Percentiles rank a stretch among this genome's conserved stretches.
Conservation (phyloP, 2,329 filamentous ascomycete species). For the Nectriaceae sp. region DNA sequence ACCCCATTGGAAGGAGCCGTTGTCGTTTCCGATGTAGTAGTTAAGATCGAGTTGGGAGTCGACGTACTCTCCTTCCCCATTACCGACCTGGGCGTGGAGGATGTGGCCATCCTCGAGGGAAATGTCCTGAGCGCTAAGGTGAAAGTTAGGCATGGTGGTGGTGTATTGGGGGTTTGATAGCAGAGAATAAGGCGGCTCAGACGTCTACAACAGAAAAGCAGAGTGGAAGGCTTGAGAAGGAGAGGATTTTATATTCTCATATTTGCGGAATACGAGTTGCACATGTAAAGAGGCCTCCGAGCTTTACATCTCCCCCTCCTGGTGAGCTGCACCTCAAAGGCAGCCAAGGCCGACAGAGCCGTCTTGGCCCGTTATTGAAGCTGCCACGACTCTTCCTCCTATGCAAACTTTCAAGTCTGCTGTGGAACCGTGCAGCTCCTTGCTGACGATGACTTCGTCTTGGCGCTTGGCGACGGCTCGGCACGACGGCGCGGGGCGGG, state of each 20-base stretch:
- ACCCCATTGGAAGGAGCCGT: slow-evolving; percentile 51
- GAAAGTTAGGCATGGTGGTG: slow-evolving; percentile 43
- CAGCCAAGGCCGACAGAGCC: slow-evolving; percentile 22
- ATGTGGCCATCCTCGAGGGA: slow-evolving; percentile 52
- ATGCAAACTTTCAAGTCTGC: too few relatives aligned
- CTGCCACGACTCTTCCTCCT: slow-evolving; percentile 19
- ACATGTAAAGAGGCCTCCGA: slow-evolving; percentile 15
- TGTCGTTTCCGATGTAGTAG: slow-evolving; percentile 50
- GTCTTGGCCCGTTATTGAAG: slow-evolving; percentile 11
- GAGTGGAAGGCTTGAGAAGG: too few relatives aligned
- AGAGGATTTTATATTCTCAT: slow-evolving; percentile 9
- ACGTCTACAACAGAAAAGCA: background rate
- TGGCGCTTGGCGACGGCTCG: slow-evolving; percentile 11
- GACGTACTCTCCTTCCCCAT: slow-evolving; percentile 43
- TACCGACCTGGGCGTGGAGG: slow-evolving; percentile 44
- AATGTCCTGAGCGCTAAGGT: slow-evolving; percentile 47
- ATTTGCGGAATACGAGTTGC: background rate
- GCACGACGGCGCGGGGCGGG: slow-evolving; percentile 10
- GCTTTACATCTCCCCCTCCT: slow-evolving; percentile 2
- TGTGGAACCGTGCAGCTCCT: slow-evolving; percentile 4
- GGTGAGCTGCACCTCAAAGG: slow-evolving; percentile 5
- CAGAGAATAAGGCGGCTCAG: background rate
- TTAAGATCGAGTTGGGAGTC: slow-evolving; percentile 53
- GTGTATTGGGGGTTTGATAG: background rate
- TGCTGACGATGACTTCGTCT: slow-evolving; percentile 8